Evolutionary conservation across 768 basidiomycete species (phyloP), one percentile per base, ranked within the genome.

Genomic region (Mycena vulgaris): DNA sequence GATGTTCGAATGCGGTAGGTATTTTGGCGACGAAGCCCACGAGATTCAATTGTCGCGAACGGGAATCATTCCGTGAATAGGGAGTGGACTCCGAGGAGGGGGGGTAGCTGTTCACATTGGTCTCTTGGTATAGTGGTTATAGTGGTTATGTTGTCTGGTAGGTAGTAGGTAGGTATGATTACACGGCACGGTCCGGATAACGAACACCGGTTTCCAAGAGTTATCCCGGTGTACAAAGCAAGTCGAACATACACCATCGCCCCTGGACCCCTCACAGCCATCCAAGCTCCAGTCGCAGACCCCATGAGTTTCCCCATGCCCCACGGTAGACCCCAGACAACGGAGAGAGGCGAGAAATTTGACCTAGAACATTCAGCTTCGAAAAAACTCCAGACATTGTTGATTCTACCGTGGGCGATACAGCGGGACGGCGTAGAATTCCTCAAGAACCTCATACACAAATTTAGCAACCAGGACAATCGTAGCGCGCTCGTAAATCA

Each of bases 291-390:
- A 52, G 30, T 31, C 28, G 51, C 28, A 52, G 51, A 52, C n/a
- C 51, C 51, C 51, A 30, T 31, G 16, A 7, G 51, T 52, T 52
- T 52, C 45, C 45, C 45, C 45, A 25, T 47, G 45, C 19, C 19
- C 45, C 45, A 47, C 45, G 45, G 45, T 47, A 52, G 51, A 52
- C 51, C 51, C 16, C 51, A 52, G 51, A 31, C 30, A 52, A 52
- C 51, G 16, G 17, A 52, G 14, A 31, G 30, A 27, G 30, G 30
- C 3, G 31, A 28, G 28, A 28, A 51, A 11, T 8, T 28, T 51
- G 51, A 52, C 30, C 51, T 52, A 21, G 28, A 52, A 52, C 31
- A 52, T 3, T 51, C 17, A 25, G 51, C 51, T 51, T 51, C 49
- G n/a, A 14, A 16, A 42, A 42, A 10, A 51, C 51, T 31, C 31